These are phyloP conservation scores for Trametes villosa DNA, from an alignment of 768 basidiomycete genomes.

Conservation along the genomic window DNA sequence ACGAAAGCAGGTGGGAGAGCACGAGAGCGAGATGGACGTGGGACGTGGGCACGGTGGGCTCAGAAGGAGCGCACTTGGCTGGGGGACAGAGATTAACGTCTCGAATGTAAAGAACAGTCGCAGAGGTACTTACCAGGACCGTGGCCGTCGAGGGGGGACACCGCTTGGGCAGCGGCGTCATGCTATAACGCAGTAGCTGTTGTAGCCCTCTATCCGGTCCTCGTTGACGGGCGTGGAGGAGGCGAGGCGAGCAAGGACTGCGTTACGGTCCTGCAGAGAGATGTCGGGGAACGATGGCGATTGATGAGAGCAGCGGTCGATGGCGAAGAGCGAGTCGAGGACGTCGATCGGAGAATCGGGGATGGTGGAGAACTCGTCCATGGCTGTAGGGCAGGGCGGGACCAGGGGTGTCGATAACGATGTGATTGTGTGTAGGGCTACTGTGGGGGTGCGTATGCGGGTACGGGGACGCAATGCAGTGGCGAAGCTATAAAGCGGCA, in stretches of 20 bases:
- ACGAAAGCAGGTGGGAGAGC: slow-evolving; percentile 22
- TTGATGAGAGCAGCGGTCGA: background rate
- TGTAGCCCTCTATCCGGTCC: background rate
- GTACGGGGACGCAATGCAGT: too few species aligned
- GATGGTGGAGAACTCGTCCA: slow-evolving; percentile 3
- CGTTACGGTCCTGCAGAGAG: background rate
- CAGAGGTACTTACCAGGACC: background rate
- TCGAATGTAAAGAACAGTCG: background rate
- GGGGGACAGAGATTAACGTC: background rate
- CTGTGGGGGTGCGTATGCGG: too few species aligned
- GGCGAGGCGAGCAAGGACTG: background rate
- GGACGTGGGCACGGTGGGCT: too few species aligned
- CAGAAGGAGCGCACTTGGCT: too few species aligned
- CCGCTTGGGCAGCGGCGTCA: background rate
- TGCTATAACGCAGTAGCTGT: slow-evolving; percentile 2
- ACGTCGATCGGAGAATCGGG: background rate
- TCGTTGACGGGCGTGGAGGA: background rate
- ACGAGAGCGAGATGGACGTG: background rate
- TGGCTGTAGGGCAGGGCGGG: too few species aligned
- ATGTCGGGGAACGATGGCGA: background rate
- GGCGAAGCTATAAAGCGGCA: too few species aligned
- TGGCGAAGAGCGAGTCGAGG: background rate
- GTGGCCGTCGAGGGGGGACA: background rate
- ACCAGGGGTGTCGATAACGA: too few species aligned
- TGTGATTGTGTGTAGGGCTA: too few species aligned